Evolutionary conservation across 495 filamentous ascomycete species (phyloP).

Genomic region (Cetradonia linearis): DNA sequence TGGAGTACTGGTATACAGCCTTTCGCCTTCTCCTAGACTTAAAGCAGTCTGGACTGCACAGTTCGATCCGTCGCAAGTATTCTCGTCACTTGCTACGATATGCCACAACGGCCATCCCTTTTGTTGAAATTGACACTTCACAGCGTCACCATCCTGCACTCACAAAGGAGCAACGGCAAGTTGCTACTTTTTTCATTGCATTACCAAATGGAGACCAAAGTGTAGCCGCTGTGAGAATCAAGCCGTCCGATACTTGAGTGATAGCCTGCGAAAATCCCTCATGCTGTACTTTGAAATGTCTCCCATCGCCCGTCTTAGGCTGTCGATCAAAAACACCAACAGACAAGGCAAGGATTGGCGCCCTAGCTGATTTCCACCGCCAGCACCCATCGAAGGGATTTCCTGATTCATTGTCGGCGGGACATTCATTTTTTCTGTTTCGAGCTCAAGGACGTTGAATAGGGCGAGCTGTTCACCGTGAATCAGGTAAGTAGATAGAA

Average conservation of each 20-base stretch:
- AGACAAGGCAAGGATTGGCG: not conserved
- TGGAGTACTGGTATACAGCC: not conserved
- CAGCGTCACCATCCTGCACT: not conserved
- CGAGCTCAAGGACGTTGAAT: not conserved
- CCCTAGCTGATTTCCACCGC: not conserved
- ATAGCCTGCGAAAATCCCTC: not conserved
- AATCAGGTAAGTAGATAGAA: not conserved
- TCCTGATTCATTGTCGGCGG: not conserved
- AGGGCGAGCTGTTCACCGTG: not conserved
- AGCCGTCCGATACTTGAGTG: not conserved
- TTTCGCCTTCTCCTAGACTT: not conserved
- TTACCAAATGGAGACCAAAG: not conserved
- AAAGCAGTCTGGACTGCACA: not conserved
- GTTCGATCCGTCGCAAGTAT: not conserved
- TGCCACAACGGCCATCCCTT: not conserved
- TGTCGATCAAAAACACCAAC: not conserved
- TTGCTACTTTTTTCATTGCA: not conserved
- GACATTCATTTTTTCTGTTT: not conserved
- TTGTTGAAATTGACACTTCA: not conserved
- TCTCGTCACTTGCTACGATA: not conserved
- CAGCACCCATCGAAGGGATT: not conserved
- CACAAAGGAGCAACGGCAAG: not conserved
- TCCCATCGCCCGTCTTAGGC: not conserved
- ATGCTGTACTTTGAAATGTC: not conserved
- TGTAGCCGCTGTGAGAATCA: not conserved